Evolutionary conservation across 2,329 filamentous ascomycete genomes (phyloP), one percentile per base, ranked within the genome.

Genomic region (Rhynchosporium agropyri): DNA sequence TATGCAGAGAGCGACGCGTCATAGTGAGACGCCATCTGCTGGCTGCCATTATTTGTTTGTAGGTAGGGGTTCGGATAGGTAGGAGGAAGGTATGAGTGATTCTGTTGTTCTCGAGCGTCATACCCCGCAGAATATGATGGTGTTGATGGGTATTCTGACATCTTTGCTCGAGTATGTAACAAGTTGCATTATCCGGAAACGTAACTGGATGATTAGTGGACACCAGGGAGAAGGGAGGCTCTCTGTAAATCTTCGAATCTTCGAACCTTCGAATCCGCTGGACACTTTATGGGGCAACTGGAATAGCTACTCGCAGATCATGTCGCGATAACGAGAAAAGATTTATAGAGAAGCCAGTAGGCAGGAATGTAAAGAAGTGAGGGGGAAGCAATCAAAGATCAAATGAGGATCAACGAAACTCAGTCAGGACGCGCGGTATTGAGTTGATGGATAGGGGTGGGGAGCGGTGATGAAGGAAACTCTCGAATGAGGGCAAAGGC

Each of bases 101-200:
- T 71, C 28, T 57, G 60, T 50, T 69, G 69, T 46, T 69, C 68
- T 66, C 65, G 70, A 59, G 62, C 55, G 13, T 67, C 67, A 67
- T 70, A 73, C 46, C 58, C 64, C 45, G 67, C 74, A 64, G 77
- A 77, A 68, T 79, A 81, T 15, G 78, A 72, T 45, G 79, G 77
- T 50, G 76, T 76, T 63, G 75, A 72, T 61, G 78, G 78, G 73
- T 82, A 80, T 63, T 79, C 77, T 56, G 80, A 79, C 80, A 82
- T 82, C 56, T 59, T 73, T 61, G 62, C 42, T 66, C 54, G 28
- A 48, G 49, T 51, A 28, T 40, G 58, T 46, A 46, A 43, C 54
- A 54, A 65, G 56, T 64, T 56, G 68, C 68, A 71, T 70, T 65
- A 58, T 61, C 46, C 53, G 29, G 13, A 55, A 49, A 45, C 33